Conservation (phyloP, 1,284 basidiomycete genomes). For the Amylostereum areolatum region DNA sequence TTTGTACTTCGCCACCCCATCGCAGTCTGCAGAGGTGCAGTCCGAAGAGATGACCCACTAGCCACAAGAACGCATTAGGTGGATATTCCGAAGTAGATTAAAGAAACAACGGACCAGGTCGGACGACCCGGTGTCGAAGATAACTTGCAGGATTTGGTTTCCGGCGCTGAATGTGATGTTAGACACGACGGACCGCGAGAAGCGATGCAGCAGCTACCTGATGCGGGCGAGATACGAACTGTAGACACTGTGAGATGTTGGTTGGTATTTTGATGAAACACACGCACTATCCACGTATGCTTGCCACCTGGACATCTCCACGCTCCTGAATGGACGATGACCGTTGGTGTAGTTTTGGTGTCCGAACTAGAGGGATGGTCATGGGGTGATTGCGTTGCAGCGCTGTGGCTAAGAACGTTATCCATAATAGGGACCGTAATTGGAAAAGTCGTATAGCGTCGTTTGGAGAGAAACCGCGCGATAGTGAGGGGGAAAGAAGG, state of each 20-base stretch:
- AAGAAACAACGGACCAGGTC: constrained; percentile 32
- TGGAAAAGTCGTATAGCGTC: too few relatives aligned
- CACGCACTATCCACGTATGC: constrained; percentile 31
- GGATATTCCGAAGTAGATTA: constrained; percentile 4
- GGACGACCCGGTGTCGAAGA: constrained; percentile 53
- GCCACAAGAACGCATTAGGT: neutral
- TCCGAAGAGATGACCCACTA: constrained; percentile 33
- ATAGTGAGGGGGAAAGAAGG: too few relatives aligned
- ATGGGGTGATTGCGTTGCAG: too few relatives aligned
- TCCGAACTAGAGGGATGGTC: too few relatives aligned
- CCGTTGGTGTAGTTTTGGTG: too few relatives aligned
- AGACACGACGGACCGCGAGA: constrained; percentile 2
- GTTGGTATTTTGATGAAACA: neutral
- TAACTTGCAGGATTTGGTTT: constrained; percentile 43
- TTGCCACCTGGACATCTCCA: constrained; percentile 23
- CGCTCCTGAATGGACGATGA: neutral
- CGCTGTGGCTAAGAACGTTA: too few relatives aligned
- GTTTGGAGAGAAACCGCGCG: too few relatives aligned
- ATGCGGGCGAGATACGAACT: constrained; percentile 37
- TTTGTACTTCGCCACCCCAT: constrained; percentile 24
- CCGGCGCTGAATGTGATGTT: constrained; percentile 28
- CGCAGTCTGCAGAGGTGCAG: constrained; percentile 26
- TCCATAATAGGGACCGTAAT: too few relatives aligned
- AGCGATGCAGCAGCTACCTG: constrained; percentile 21
- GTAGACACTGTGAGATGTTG: neutral